Evolutionary conservation across 495 filamentous ascomycete species (phyloP).

Genomic region (Daldinia decipiens): DNA sequence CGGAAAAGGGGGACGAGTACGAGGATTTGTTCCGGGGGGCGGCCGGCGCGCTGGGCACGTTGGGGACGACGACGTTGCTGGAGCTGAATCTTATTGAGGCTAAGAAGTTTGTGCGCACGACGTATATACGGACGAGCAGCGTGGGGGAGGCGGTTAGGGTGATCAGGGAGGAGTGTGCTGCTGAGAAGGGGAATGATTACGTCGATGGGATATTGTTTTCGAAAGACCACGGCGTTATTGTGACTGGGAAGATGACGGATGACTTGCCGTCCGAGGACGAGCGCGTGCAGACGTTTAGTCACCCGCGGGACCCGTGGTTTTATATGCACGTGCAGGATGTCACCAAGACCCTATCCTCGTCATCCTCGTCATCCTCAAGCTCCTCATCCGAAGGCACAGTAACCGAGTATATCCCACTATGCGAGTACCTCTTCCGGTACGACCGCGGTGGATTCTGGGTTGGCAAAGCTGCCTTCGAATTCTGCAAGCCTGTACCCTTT

Average conservation of each 20-base stretch:
- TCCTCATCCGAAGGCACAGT: conserved; percentile 13
- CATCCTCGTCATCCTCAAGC: conserved; percentile 2
- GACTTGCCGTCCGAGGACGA: conserved; percentile 44
- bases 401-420: conserved; percentile 61
- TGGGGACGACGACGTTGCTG: conserved; percentile 66
- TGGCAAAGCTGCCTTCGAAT: conserved; percentile 63
- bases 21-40: conserved; percentile 65
- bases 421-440: conserved; percentile 68
- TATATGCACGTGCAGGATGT: conserved; percentile 59
- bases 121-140: conserved; percentile 61
- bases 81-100: conserved; percentile 65
- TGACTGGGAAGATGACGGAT: conserved; percentile 63
- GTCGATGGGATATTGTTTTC: conserved; percentile 64
- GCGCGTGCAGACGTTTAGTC: conserved; percentile 55
- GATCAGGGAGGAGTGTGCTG: conserved; percentile 46
- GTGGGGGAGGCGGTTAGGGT: conserved; percentile 55
- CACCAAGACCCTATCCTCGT: conserved; percentile 41
- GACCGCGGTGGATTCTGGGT: conserved; percentile 71
- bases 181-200: conserved; percentile 51
- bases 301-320: conserved; percentile 64
- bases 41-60: conserved; percentile 65
- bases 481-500: conserved; percentile 65
- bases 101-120: conserved; percentile 64
- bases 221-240: conserved; percentile 60
- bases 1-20: conserved; percentile 44